Percentiles rank a stretch among this genome's conserved stretches.
phyloP scores from a whole-genome alignment of 169 alveolate genomes.

The Eimeria necatrix region DNA sequence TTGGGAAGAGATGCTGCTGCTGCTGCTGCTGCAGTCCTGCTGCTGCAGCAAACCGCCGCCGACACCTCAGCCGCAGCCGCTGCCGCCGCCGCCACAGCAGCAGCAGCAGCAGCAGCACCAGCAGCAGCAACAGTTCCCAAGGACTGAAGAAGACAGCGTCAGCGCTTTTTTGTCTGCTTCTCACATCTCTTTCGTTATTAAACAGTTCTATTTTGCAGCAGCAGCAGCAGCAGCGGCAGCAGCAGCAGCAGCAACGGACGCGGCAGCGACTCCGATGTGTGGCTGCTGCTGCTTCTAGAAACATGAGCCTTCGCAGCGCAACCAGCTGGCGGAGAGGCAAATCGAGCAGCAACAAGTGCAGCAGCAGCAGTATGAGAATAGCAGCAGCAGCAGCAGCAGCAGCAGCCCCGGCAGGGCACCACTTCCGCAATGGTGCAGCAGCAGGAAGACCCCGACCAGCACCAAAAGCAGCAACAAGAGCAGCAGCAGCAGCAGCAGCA shows the following conservation, averaged over 20 bases:
- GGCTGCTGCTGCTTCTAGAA: not conserved
- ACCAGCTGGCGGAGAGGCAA: no score
- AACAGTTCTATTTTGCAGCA: not conserved
- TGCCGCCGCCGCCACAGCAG: not conserved
- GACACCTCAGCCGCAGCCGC: not conserved
- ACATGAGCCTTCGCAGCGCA: not conserved
- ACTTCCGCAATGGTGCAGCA: not conserved
- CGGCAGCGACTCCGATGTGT: not conserved
- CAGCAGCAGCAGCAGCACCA: not conserved
- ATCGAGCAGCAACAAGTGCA: not conserved
- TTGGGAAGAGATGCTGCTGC: not conserved
- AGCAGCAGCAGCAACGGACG: slow-evolving; percentile 14
- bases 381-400: slow-evolving; percentile 8
- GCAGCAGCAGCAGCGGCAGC: not conserved
- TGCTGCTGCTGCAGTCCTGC: not conserved
- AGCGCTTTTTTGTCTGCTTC: no score
- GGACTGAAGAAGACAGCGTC: no score
- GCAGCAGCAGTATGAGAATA: not conserved
- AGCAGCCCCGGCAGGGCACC: not conserved
- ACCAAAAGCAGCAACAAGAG: not conserved
- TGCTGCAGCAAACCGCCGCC: not conserved
- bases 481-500: no score
- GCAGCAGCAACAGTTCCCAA: not conserved
- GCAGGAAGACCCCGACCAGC: not conserved
- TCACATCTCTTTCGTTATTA: no score